Conservation (phyloP, 192 early-diverging fungal genomes). For the Coemansia sp. region DNA sequence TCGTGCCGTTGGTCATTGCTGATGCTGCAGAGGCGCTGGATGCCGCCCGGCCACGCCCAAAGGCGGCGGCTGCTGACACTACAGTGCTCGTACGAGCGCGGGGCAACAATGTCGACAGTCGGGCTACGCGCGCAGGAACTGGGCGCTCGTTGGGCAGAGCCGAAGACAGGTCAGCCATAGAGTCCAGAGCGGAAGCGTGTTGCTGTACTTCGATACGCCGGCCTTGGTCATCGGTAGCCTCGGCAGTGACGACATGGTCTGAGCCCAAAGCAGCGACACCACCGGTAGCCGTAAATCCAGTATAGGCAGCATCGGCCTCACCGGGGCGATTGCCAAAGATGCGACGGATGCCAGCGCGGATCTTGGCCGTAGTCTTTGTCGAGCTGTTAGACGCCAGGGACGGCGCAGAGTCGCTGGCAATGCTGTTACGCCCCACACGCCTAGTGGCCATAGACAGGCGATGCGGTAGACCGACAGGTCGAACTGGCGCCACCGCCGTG, state of each 20-base stretch:
- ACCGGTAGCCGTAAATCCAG: slow-evolving; percentile 19
- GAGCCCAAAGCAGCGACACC: slow-evolving; percentile 21
- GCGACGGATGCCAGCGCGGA: slow-evolving; percentile 42
- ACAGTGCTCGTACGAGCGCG: slow-evolving; percentile 40
- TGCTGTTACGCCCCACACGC: slow-evolving; percentile 21
- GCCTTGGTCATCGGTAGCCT: slow-evolving; percentile 35
- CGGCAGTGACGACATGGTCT: slow-evolving; percentile 17
- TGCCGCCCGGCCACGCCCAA: slow-evolving; percentile 31
- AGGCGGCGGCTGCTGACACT: slow-evolving; percentile 20
- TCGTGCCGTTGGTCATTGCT: slow-evolving; percentile 16
- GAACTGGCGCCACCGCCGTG: slow-evolving; percentile 20
- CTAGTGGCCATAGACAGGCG: slow-evolving; percentile 35
- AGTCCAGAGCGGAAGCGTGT: slow-evolving; percentile 19
- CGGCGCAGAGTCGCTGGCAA: slow-evolving; percentile 35
- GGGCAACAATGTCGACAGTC: slow-evolving; percentile 48
- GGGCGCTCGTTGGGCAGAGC: slow-evolving; percentile 1
- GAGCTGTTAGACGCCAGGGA: slow-evolving; percentile 39
- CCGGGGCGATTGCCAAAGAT: slow-evolving; percentile 13
- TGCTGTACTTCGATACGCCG: slow-evolving; percentile 38
- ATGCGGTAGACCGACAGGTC: slow-evolving; percentile 17
- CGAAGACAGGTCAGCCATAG: background rate
- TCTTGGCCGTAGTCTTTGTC: slow-evolving; percentile 40
- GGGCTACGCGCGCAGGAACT: slow-evolving; percentile 29
- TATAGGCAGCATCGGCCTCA: slow-evolving; percentile 29
- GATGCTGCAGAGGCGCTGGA: slow-evolving; percentile 37